Evolutionary conservation across 2,329 filamentous ascomycete genomes (phyloP).

Genomic region (Penicillium sp.): DNA sequence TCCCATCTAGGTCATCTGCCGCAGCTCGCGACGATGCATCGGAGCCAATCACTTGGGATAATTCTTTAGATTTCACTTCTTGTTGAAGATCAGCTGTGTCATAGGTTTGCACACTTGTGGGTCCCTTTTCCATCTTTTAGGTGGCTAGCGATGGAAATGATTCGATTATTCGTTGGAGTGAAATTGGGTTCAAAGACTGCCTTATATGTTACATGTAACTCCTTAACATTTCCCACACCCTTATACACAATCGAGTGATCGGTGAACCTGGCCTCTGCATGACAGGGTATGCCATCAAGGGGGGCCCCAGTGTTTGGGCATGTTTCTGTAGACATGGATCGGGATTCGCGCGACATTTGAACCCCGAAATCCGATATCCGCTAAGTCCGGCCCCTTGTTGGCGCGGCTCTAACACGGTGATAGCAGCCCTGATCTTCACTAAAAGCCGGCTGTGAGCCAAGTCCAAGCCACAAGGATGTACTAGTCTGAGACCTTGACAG

Average conservation of each 20-base stretch:
- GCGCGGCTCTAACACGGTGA: background rate
- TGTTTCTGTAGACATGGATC: background rate
- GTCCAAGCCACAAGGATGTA: background rate
- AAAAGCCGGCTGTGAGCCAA: background rate
- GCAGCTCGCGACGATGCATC: background rate
- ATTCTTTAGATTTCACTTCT: background rate
- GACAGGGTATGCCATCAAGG: too few relatives aligned
- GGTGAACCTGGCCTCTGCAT: background rate
- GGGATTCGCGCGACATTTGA: slow-evolving; percentile 1
- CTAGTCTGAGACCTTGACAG: background rate
- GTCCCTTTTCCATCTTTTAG: background rate
- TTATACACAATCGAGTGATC: background rate
- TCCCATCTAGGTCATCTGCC: background rate
- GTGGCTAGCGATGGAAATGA: background rate
- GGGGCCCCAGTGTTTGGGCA: too few relatives aligned
- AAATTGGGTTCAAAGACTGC: background rate
- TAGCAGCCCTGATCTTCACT: background rate
- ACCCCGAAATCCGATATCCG: slow-evolving; percentile 7
- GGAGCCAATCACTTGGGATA: background rate
- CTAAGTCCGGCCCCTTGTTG: background rate
- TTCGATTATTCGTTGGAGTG: background rate
- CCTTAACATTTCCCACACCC: background rate
- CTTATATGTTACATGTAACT: background rate
- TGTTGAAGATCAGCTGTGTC: background rate
- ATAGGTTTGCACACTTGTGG: background rate